Conservation (phyloP, 1,139 yeast species). For the Kurtzmaniella natalensis region DNA sequence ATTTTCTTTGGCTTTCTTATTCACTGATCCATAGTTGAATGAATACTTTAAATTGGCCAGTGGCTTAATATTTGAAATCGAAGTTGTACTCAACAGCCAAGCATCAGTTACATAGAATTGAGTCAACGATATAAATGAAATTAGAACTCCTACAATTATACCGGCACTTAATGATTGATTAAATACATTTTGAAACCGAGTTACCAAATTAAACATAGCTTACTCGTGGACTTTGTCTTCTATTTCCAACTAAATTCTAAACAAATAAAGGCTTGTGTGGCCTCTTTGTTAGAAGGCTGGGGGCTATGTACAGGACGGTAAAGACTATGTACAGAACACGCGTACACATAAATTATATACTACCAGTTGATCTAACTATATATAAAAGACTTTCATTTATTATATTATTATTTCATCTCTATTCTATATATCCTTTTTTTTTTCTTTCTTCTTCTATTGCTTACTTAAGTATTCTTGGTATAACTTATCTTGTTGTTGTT, state of each 20-base stretch:
- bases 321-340: too few relatives aligned
- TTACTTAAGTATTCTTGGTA: slow-evolving; percentile 55
- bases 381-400: too few relatives aligned
- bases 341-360: too few relatives aligned
- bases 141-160: slow-evolving; percentile 39
- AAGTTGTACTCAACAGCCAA: slow-evolving; percentile 38
- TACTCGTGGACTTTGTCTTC: too few relatives aligned
- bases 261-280: too few relatives aligned
- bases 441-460: background rate
- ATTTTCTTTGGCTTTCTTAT: slow-evolving; percentile 76
- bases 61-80: slow-evolving; percentile 37
- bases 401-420: too few relatives aligned
- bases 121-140: slow-evolving; percentile 43
- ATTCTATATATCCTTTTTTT: background rate
- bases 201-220: slow-evolving; percentile 36
- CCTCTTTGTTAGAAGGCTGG: too few relatives aligned
- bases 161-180: slow-evolving; percentile 56
- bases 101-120: slow-evolving; percentile 47
- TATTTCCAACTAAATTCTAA: too few relatives aligned
- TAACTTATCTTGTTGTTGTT: slow-evolving; percentile 77
- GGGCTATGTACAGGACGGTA: too few relatives aligned
- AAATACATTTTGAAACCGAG: slow-evolving; percentile 48
- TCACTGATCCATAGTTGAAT: slow-evolving; percentile 68
- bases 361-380: too few relatives aligned
- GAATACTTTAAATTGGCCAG: slow-evolving; percentile 53